These are phyloP conservation scores for Cunninghamia lanceolata DNA, from an alignment of 75 land plant genomes.

Conservation along the genomic window DNA sequence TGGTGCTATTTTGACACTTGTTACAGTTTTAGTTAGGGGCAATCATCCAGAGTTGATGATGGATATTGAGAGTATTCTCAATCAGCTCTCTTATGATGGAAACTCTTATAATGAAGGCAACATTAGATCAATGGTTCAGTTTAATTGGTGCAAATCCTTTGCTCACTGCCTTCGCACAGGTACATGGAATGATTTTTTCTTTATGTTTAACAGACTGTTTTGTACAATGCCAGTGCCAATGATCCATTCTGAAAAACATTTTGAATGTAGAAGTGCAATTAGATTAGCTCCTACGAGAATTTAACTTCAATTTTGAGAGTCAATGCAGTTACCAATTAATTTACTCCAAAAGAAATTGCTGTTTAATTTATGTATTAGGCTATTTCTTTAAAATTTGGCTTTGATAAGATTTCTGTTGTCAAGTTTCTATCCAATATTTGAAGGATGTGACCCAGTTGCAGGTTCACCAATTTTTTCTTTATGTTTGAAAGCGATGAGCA, in stretches of 20 bases:
- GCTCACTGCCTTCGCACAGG: slow-evolving; percentile 12
- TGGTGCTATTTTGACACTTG: slow-evolving; percentile 20
- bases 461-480: not conserved
- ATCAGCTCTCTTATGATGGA: slow-evolving; percentile 12
- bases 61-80: slow-evolving; percentile 13
- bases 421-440: not conserved
- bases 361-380: too few species aligned
- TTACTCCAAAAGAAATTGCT: not conserved
- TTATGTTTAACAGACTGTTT: not conserved
- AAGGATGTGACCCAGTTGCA: not conserved
- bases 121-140: slow-evolving; percentile 15
- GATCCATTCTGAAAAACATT: not conserved
- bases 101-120: slow-evolving; percentile 8
- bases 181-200: not conserved
- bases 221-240: not conserved
- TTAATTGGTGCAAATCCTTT: slow-evolving; percentile 17
- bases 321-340: not conserved
- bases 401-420: not conserved
- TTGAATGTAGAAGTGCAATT: not conserved
- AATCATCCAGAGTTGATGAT: slow-evolving; percentile 12
- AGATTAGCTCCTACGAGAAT: not conserved
- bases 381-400: not conserved
- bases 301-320: not conserved
- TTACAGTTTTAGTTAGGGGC: slow-evolving; percentile 6
- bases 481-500: not conserved